Evolutionary conservation across 306 rosid species (phyloP).

Genomic region (Ormosia semicastrata): DNA sequence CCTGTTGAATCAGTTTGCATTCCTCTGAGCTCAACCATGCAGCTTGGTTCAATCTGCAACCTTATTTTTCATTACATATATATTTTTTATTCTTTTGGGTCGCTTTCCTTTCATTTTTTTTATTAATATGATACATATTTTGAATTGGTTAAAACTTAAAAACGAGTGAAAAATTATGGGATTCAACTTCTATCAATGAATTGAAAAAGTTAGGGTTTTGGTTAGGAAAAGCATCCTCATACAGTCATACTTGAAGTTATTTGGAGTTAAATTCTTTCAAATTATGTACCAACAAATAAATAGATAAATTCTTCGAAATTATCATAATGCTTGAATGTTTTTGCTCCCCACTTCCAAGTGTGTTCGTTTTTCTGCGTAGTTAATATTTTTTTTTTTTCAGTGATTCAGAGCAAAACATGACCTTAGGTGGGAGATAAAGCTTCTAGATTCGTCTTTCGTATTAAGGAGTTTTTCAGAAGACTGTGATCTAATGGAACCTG

Average conservation of each 20-base stretch:
- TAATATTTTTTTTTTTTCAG: neutral
- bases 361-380: neutral
- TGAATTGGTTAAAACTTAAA: neutral
- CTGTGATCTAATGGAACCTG: constrained; percentile 43
- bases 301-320: neutral
- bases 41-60: constrained; percentile 21
- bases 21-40: neutral
- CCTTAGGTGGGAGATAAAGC: constrained; percentile 4
- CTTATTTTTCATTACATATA: neutral
- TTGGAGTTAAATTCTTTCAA: neutral
- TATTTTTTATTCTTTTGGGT: neutral
- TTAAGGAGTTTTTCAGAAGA: neutral
- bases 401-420: constrained; percentile 20
- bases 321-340: neutral
- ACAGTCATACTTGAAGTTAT: neutral
- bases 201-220: constrained; percentile 22
- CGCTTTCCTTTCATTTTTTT: neutral
- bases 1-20: neutral
- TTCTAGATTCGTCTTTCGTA: constrained; percentile 8
- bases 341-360: neutral
- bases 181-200: neutral
- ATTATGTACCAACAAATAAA: too few species aligned
- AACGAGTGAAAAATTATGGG: neutral
- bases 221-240: neutral
- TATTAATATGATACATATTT: neutral